Conservation (phyloP, 768 basidiomycete species). For the Lyophyllum shimeji region DNA sequence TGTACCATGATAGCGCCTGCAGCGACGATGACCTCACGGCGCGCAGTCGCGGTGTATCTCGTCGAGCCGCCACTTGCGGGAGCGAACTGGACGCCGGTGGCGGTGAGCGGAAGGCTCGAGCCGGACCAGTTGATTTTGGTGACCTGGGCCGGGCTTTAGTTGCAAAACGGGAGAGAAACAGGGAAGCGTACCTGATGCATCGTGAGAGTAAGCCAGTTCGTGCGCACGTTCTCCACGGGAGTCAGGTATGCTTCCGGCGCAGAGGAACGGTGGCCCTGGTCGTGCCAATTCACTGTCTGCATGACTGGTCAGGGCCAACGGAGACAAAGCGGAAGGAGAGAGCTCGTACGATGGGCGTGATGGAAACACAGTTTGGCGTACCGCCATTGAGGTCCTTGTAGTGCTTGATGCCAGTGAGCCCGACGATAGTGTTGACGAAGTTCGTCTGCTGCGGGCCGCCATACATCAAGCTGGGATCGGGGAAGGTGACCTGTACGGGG, state of each 20-base stretch:
- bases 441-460: slow-evolving; percentile 52
- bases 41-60: slow-evolving; percentile 40
- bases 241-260: slow-evolving; percentile 55
- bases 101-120: slow-evolving; percentile 35
- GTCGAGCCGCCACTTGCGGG: slow-evolving; percentile 35
- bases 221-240: slow-evolving; percentile 45
- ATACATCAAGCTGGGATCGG: slow-evolving; percentile 45
- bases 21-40: slow-evolving; percentile 51
- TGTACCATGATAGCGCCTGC: slow-evolving; percentile 49
- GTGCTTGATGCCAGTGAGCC: slow-evolving; percentile 47
- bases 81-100: slow-evolving; percentile 47
- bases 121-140: slow-evolving; percentile 43
- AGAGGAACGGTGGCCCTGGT: slow-evolving; percentile 51
- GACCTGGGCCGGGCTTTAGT: slow-evolving; percentile 27
- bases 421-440: slow-evolving; percentile 48
- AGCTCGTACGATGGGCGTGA: slow-evolving; percentile 46
- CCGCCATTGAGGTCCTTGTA: slow-evolving; percentile 56
- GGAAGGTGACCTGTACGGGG: slow-evolving; percentile 54
- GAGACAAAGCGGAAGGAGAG: background rate
- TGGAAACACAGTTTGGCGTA: slow-evolving; percentile 53
- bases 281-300: slow-evolving; percentile 48
- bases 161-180: background rate
- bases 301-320: background rate
- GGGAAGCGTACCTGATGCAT: slow-evolving; percentile 31
- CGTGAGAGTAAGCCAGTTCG: slow-evolving; percentile 50